Conservation (phyloP, 192 early-diverging fungal species). For the Podila epigama region DNA sequence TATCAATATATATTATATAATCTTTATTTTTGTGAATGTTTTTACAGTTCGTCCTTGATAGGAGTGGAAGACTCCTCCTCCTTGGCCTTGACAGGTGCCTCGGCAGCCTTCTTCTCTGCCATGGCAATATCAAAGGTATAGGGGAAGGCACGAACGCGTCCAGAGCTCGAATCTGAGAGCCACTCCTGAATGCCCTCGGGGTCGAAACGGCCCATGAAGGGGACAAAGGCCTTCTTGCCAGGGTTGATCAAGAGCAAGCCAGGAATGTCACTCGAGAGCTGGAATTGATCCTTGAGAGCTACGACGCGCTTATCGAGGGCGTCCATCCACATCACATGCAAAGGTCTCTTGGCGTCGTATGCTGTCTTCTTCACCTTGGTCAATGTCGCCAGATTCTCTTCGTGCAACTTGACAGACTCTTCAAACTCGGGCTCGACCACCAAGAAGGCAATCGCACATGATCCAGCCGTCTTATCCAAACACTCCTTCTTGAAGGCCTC, state of each 20-base stretch:
- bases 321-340: conserved; percentile 72
- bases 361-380: conserved; percentile 49
- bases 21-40: too few species aligned
- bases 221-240: conserved; percentile 61
- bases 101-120: conserved; percentile 1
- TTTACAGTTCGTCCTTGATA: conserved; percentile 43
- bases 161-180: conserved; percentile 53
- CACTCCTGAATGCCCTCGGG: conserved; percentile 63
- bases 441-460: conserved; percentile 57
- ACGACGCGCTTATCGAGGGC: conserved; percentile 53
- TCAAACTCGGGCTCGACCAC: conserved; percentile 49
- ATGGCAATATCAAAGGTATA: conserved; percentile 52
- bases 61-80: background rate
- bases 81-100: background rate
- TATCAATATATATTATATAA: background rate
- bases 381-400: conserved; percentile 51
- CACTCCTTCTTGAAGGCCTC: conserved; percentile 49
- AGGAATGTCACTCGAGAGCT: conserved; percentile 67
- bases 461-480: conserved; percentile 29
- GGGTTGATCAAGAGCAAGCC: conserved; percentile 63
- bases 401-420: conserved; percentile 47
- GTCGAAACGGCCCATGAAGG: conserved; percentile 68
- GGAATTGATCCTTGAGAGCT: conserved; percentile 57
- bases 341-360: conserved; percentile 29
- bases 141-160: conserved; percentile 52